These are phyloP conservation scores for Lichenothelia convexa DNA, from an alignment of 495 filamentous ascomycete species.

Conservation along the genomic window DNA sequence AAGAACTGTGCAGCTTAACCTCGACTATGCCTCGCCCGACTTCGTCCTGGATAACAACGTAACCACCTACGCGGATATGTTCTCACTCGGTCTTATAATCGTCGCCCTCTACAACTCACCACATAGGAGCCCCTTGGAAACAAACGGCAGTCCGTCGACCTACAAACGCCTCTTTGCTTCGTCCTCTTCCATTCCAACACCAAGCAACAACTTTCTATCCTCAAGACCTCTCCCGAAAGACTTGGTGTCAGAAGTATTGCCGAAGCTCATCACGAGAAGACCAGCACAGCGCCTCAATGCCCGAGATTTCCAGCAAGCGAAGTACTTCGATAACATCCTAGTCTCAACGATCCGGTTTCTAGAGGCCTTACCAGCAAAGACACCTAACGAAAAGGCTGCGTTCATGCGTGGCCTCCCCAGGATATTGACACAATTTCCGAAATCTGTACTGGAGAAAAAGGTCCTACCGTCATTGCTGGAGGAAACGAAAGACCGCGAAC, in stretches of 20 bases:
- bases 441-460: slow-evolving; percentile 85
- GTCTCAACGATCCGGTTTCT: slow-evolving; percentile 91
- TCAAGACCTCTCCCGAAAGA: slow-evolving; percentile 63
- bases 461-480: slow-evolving; percentile 73
- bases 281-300: slow-evolving; percentile 77
- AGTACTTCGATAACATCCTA: slow-evolving; percentile 91
- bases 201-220: slow-evolving; percentile 67
- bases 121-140: slow-evolving; percentile 67
- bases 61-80: slow-evolving; percentile 66
- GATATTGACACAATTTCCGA: slow-evolving; percentile 77
- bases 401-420: slow-evolving; percentile 79
- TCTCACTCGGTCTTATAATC: slow-evolving; percentile 77
- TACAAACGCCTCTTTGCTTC: slow-evolving; percentile 70
- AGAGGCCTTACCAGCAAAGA: slow-evolving; percentile 79
- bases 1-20: slow-evolving; percentile 62
- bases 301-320: slow-evolving; percentile 78
- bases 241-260: slow-evolving; percentile 52
- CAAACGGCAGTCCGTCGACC: slow-evolving; percentile 53
- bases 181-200: slow-evolving; percentile 54
- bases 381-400: slow-evolving; percentile 69
- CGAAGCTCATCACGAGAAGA: slow-evolving; percentile 65
- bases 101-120: slow-evolving; percentile 85
- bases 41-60: slow-evolving; percentile 79
- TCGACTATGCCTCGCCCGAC: slow-evolving; percentile 88
- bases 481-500: slow-evolving; percentile 76